A percentile compares a stretch with the other conserved stretches of the same genome.
Evolutionary conservation across 164 flowering plant genomes (phyloP).

Genomic region (Brasenia schreberi): DNA sequence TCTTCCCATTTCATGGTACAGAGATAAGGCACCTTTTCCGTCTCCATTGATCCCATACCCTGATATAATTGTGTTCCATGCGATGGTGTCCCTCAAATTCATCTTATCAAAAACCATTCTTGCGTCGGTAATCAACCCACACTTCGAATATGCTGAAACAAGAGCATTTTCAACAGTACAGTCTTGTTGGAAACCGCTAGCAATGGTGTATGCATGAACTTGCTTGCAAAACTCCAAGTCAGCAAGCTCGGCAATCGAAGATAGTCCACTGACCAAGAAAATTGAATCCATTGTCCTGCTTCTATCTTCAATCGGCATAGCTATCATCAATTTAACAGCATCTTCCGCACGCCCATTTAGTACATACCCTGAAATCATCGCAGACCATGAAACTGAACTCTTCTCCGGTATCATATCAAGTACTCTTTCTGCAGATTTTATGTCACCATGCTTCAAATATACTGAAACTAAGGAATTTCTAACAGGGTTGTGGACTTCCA

Average conservation of each 20-base stretch:
- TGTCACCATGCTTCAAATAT: constrained; percentile 27
- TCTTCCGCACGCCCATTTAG: constrained; percentile 19
- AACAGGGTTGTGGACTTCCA: constrained; percentile 9
- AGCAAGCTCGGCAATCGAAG: constrained; percentile 24
- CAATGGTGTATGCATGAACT: constrained; percentile 19
- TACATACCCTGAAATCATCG: constrained; percentile 24
- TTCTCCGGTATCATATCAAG: constrained; percentile 12
- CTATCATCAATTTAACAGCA: constrained; percentile 15
- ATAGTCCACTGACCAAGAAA: constrained; percentile 10
- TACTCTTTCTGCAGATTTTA: constrained; percentile 16
- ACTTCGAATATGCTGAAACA: constrained; percentile 12
- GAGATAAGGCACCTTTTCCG: neutral
- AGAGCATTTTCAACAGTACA: constrained; percentile 20
- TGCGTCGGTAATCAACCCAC: constrained; percentile 3
- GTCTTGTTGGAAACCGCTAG: constrained; percentile 14
- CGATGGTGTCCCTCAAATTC: neutral
- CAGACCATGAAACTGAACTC: constrained; percentile 28
- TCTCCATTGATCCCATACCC: neutral
- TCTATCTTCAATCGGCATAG: constrained; percentile 7
- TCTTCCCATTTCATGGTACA: neutral
- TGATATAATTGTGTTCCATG: constrained; percentile 2
- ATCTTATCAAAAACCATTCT: constrained; percentile 1
- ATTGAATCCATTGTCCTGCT: constrained; percentile 14
- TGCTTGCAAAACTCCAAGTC: constrained; percentile 22
- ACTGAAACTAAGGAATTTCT: constrained; percentile 20